phyloP scores from a whole-genome alignment of 345 rosid species.

The Eucalyptus polyanthemos region DNA sequence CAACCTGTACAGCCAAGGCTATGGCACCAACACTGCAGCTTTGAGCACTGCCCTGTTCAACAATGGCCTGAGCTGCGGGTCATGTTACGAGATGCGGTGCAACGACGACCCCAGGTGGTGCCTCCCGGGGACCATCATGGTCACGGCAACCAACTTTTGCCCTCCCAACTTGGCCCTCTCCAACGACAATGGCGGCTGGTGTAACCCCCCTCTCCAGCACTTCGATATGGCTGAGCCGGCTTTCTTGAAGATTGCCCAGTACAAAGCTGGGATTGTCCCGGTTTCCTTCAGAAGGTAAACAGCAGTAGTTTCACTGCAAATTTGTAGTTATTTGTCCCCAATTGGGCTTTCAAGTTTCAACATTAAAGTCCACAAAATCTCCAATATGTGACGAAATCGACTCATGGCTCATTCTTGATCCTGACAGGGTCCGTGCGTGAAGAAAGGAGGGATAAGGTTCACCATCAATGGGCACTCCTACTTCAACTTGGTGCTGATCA shows the following conservation, averaged over 20 bases:
- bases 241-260: slow-evolving; percentile 83
- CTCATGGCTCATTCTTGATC: neutral
- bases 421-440: slow-evolving; percentile 68
- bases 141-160: slow-evolving; percentile 78
- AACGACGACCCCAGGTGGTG: slow-evolving; percentile 60
- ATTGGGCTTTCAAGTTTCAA: neutral
- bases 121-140: slow-evolving; percentile 38
- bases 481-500: slow-evolving; percentile 78
- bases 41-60: slow-evolving; percentile 66
- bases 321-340: neutral
- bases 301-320: neutral
- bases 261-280: slow-evolving; percentile 89
- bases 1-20: slow-evolving; percentile 58
- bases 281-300: slow-evolving; percentile 70
- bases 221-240: slow-evolving; percentile 95
- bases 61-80: slow-evolving; percentile 62
- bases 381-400: neutral
- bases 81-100: slow-evolving; percentile 64
- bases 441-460: slow-evolving; percentile 87
- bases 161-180: slow-evolving; percentile 72
- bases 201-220: slow-evolving; percentile 93
- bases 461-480: slow-evolving; percentile 87
- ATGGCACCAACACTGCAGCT: slow-evolving; percentile 74
- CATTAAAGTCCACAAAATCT: neutral
- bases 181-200: slow-evolving; percentile 96